phyloP scores from a whole-genome alignment of 2,329 filamentous ascomycete genomes.

The Fusarium dimerum region DNA sequence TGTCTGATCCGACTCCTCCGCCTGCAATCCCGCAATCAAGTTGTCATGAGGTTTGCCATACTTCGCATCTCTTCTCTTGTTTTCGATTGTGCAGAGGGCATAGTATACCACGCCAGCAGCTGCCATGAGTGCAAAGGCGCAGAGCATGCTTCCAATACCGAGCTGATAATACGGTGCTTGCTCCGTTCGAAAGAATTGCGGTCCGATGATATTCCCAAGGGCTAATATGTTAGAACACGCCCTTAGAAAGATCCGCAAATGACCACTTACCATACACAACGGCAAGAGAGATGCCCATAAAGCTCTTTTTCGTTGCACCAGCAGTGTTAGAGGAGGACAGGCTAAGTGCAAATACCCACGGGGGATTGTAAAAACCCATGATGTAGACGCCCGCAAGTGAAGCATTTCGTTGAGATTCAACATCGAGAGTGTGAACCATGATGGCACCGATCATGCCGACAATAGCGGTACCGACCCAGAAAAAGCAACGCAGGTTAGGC shows the following conservation, averaged over 20 bases:
- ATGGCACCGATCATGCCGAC: slow-evolving; percentile 28
- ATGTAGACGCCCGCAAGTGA: slow-evolving; percentile 34
- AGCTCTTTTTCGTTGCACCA: slow-evolving; percentile 34
- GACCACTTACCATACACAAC: slow-evolving; percentile 25
- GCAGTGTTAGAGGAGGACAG: slow-evolving; percentile 32
- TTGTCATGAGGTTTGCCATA: slow-evolving; percentile 10
- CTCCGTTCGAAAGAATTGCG: slow-evolving; percentile 29
- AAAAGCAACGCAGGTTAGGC: slow-evolving; percentile 31
- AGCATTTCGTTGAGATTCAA: slow-evolving; percentile 16
- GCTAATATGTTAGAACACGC: slow-evolving; percentile 7
- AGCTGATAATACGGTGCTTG: slow-evolving; percentile 32
- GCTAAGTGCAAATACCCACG: slow-evolving; percentile 32
- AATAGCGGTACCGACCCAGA: slow-evolving; percentile 29
- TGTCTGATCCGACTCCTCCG: slow-evolving; percentile 12
- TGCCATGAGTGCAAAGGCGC: slow-evolving; percentile 29
- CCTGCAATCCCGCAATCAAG: slow-evolving; percentile 3
- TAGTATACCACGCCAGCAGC: slow-evolving; percentile 22
- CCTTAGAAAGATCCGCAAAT: neutral
- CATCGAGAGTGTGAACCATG: slow-evolving; percentile 28
- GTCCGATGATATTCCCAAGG: slow-evolving; percentile 33
- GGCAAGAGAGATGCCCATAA: slow-evolving; percentile 31
- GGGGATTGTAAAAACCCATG: slow-evolving; percentile 37
- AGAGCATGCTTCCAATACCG: slow-evolving; percentile 30
- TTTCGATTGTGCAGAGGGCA: slow-evolving; percentile 23
- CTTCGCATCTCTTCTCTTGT: slow-evolving; percentile 18